These are phyloP conservation scores for Hypoxylon sp. DNA, from an alignment of 2,329 filamentous ascomycete species.

Conservation along the genomic window DNA sequence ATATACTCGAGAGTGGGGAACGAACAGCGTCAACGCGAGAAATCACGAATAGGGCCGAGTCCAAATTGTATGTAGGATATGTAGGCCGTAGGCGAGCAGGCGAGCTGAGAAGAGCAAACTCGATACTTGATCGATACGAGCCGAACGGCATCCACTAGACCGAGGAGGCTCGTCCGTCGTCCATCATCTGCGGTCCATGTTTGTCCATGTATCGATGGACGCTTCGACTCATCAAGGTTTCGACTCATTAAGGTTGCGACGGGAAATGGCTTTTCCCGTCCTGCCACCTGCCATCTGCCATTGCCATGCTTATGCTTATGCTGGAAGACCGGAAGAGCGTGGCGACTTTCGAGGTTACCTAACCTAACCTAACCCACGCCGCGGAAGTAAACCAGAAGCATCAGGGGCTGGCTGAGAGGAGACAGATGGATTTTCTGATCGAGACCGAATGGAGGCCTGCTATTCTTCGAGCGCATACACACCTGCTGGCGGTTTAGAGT, in stretches of 20 bases:
- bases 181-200: constrained; percentile 18
- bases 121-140: too few species aligned
- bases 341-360: constrained; percentile 26
- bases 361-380: constrained; percentile 36
- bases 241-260: background rate
- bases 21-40: constrained; percentile 30
- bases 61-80: too few species aligned
- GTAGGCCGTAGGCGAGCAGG: constrained; percentile 19
- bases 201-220: too few species aligned
- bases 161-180: constrained; percentile 17
- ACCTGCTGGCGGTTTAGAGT: constrained; percentile 7
- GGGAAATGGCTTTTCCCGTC: constrained; percentile 5
- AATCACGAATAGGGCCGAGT: constrained; percentile 35
- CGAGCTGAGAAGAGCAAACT: too few species aligned
- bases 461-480: background rate
- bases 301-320: background rate
- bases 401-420: constrained; percentile 12
- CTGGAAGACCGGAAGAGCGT: constrained; percentile 15
- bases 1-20: constrained; percentile 22
- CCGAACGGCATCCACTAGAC: constrained; percentile 33
- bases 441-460: constrained; percentile 5
- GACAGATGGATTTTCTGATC: background rate
- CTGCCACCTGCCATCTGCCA: too few species aligned
- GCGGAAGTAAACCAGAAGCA: constrained; percentile 6
- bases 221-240: too few species aligned